Evolutionary conservation across 768 basidiomycete genomes (phyloP), one percentile per base, ranked within the genome.

Genomic region (Russula compacta): DNA sequence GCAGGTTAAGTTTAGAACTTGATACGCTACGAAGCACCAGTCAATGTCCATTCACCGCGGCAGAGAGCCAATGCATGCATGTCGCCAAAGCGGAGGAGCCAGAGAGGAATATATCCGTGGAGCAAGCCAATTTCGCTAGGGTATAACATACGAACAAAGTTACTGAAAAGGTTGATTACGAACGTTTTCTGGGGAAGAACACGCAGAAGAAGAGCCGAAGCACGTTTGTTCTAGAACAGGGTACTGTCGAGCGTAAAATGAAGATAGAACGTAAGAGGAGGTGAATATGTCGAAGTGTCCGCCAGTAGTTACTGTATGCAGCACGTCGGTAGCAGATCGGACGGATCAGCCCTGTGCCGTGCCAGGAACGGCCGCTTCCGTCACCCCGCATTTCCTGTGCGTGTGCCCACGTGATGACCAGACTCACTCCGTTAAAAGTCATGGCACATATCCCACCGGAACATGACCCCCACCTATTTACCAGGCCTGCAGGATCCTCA

Each of bases 141-240:
- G 10, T 32, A 15, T 4, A 10, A 29, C 6, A 5, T 12, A 10
- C 14, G 15, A 29, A 29, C 24, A 29, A 53, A 35, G 35, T 29
- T 15, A 21, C 24, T 14, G 36, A 19, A 32, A 44, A 46, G 19
- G 6, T 10, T 24, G 36, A 35, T 33, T 21, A 8, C 29, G 10
- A 57, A 51, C 32, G 40, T 44, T 43, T 43, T 0, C 21, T 32
- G 4, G 9, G 21, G 11, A 38, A 17, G 21, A 38, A 24, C 21
- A 9, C 21, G 19, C 15, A n/a, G 36, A 8, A 42, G 14, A 32
- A 39, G 21, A 56, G 33, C 43, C 60, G 60, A 57, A 47, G 55
- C 43, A 61, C 60, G 60, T 61, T 57, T 39, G 50, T 47, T 52
- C 60, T 57, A 46, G 56, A 35, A 36, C 32, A 40, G 43, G 43